These are phyloP conservation scores for Raffaelea albimanens DNA, from an alignment of 2,329 filamentous ascomycete genomes.

Conservation along the genomic window DNA sequence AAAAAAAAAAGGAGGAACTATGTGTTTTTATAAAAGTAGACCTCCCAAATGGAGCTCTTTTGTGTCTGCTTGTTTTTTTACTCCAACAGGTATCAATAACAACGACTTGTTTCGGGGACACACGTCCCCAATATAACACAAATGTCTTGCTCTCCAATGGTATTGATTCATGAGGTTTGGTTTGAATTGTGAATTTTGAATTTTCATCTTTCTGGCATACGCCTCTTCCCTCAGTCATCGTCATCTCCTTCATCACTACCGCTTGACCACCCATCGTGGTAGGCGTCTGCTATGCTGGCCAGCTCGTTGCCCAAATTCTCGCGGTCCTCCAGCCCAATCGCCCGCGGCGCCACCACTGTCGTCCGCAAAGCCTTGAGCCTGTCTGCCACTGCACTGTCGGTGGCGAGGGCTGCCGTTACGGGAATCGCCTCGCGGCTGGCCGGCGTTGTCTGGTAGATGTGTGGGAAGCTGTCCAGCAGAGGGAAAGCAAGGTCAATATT, in stretches of 20 bases:
- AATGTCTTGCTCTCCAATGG: no score
- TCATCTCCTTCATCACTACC: constrained; percentile 65
- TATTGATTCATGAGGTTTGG: no score
- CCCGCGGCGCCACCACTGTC: constrained; percentile 39
- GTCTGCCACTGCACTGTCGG: constrained; percentile 62
- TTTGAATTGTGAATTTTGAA: no score
- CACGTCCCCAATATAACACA: no score
- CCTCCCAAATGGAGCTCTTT: no score
- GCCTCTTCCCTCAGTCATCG: constrained; percentile 21
- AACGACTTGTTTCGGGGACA: no score
- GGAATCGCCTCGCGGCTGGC: constrained; percentile 29
- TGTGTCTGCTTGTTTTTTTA: no score
- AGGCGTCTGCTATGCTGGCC: constrained; percentile 75
- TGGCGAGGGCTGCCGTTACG: constrained; percentile 55
- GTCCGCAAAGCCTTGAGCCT: constrained; percentile 57
- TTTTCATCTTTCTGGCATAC: no score
- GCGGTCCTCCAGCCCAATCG: constrained; percentile 65
- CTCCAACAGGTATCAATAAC: no score
- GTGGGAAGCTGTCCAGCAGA: constrained; percentile 73
- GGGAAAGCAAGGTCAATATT: constrained; percentile 57
- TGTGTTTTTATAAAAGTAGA: no score
- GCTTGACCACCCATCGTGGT: constrained; percentile 79
- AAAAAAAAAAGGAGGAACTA: no score
- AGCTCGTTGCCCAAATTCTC: constrained; percentile 76
- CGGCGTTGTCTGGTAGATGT: constrained; percentile 49